These are phyloP conservation scores for Alnus rubra DNA, from an alignment of 306 rosid genomes.

Conservation along the genomic window DNA sequence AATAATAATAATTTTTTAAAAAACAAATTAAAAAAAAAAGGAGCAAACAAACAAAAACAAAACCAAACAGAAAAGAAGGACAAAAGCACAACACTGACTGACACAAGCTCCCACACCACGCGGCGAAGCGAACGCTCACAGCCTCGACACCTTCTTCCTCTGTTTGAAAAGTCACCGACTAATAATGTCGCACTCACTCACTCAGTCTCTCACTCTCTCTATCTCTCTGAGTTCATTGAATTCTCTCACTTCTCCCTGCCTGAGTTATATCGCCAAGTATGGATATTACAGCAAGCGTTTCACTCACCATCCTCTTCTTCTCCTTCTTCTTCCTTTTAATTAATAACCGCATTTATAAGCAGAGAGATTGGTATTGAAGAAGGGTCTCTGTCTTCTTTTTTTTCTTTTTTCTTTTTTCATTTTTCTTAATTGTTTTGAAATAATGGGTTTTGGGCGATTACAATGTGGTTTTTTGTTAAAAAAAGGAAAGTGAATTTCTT, in stretches of 20 bases:
- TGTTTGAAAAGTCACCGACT: background rate
- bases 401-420: background rate
- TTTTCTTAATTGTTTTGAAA: background rate
- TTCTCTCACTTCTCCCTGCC: background rate
- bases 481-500: constrained; percentile 18
- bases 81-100: background rate
- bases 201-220: background rate
- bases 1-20: no score
- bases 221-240: background rate
- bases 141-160: constrained; percentile 24
- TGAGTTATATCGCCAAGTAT: background rate
- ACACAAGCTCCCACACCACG: constrained; percentile 49
- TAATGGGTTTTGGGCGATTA: background rate
- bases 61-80: background rate
- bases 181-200: background rate
- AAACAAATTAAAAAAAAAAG: no score
- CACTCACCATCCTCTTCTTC: background rate
- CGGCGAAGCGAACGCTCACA: constrained; percentile 50
- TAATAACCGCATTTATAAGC: constrained; percentile 12
- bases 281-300: constrained; percentile 16
- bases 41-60: no score
- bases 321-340: background rate
- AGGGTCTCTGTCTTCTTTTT: constrained; percentile 4
- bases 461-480: constrained; percentile 8
- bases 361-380: background rate